Evolutionary conservation across 139 green algal genomes (phyloP), one percentile per base, ranked within the genome.

Genomic region (Picochlorum costavermella): DNA sequence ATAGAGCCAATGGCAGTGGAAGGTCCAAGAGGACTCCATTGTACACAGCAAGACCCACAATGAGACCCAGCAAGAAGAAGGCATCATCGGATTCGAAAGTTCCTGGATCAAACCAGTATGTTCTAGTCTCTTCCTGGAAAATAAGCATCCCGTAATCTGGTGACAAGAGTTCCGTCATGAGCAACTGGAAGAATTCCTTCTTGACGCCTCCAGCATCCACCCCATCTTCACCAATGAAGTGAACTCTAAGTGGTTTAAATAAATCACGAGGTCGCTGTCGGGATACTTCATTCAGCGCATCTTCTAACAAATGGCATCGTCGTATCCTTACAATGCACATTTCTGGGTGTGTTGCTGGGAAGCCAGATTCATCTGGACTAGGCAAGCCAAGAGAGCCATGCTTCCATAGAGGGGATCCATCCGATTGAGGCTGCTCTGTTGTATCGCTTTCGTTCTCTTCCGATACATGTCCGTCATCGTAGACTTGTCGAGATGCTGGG

Each of bases 161-260:
- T 45, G 61, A 84, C 17, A 96, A 81, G 71, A 96, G 78, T 79
- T 92, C 77, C 3, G 83, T 79, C 40, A 96, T 68, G 43, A 96
- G 79, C 64, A 96, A 84, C 78, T 92, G 83, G 79, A 96, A 96
- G 64, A 96, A 96, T 80, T 96, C 90, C 78, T 95, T 96, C 73
- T 89, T 90, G 28, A 94, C 82, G 43, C 85, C 85, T 13, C 89
- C 89, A 16, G 85, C 88, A 58, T 96, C 90, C 30, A 96, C 92
- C 61, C 90, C 90, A 25, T 96, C 90, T 81, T 96, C 90, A 3
- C 88, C 88, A 48, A 96, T 96, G 73, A 96, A 96, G 75, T 96
- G 88, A 68, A 96, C 89, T 46, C 88, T 78, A 57, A 96, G 71
- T 26, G 90, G 90, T 73, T 96, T 96, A 80, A 90, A 90, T 66